Base-by-base conservation (phyloP, 2,329 filamentous ascomycete genomes). In the Penicillium sp. region DNA sequence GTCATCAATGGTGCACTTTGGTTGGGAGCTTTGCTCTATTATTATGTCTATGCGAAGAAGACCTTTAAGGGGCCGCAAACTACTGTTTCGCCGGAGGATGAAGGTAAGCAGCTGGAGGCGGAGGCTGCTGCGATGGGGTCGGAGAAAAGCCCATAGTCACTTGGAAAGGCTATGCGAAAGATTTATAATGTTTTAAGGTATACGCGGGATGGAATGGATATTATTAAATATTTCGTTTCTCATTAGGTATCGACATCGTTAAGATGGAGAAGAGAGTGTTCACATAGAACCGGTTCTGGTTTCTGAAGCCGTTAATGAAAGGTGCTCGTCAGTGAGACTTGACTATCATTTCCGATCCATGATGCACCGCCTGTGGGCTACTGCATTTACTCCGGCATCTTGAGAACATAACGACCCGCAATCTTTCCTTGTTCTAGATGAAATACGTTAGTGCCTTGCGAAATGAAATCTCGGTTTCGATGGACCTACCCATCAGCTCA, bases 11-110 rank as follows among this genome's bases (percentile, higher is more conserved):
- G 78, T 54, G 78, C 80, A 0, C 80, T 87, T 2, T 87, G 85
- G 85, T 78, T 80, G 11, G 84, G 84, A 3, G 79, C 81, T 0
- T 62, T 86, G 61, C 49, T 80, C 2, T 87, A 87, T 71, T 87
- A 87, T 68, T 79, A 78, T 63, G 64, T 85, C 28, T 80, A 84
- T 74, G 85, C 85, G 6, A 76, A 80, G 57, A 87, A 86, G 70
- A 87, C 84, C 80, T 87, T 86, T 67, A 85, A 77, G 1, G 85
- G 85, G 0, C 85, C 85, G 3, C 85, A 84, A 75, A 81, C 82
- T 49, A 88, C 85, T 2, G 75, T 87, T 55, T 78, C 78, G n/a
- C 61, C 59, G 1, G 65, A 66, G 49, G 64, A 65, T 58, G 67
- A 64, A 37, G 65, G 67, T 1, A 67, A 61, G 52, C 53, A 48